A percentile compares a stretch with the other conserved stretches of the same genome.
phyloP scores from a whole-genome alignment of 768 basidiomycete genomes.

The Pisolithus orientalis region DNA sequence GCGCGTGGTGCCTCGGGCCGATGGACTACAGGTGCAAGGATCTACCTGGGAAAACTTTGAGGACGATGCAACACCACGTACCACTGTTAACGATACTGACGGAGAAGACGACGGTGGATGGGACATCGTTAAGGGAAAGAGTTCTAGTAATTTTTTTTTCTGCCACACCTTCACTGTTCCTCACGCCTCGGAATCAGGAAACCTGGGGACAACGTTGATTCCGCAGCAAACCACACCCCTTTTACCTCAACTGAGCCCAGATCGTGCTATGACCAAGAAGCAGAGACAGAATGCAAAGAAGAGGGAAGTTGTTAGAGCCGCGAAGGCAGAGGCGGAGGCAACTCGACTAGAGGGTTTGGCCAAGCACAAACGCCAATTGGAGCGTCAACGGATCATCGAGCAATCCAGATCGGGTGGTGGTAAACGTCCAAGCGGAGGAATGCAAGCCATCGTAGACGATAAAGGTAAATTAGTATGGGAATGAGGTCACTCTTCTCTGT shows the following conservation, averaged over 20 bases:
- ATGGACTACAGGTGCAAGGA: slow-evolving; percentile 54
- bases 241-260: slow-evolving; percentile 30
- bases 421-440: slow-evolving; percentile 43
- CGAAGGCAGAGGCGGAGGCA: slow-evolving; percentile 48
- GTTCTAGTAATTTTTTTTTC: slow-evolving; percentile 30
- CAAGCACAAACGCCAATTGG: slow-evolving; percentile 55
- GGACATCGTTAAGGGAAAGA: slow-evolving; percentile 65
- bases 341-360: slow-evolving; percentile 46
- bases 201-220: slow-evolving; percentile 7
- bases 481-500: slow-evolving; percentile 16
- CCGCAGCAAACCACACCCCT: slow-evolving; percentile 1
- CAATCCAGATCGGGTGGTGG: slow-evolving; percentile 24
- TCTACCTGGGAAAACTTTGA: slow-evolving; percentile 79
- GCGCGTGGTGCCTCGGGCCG: slow-evolving; percentile 54
- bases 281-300: slow-evolving; percentile 64
- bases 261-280: slow-evolving; percentile 49
- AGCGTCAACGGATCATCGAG: slow-evolving; percentile 47
- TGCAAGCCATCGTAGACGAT: slow-evolving; percentile 54
- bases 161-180: background rate
- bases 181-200: slow-evolving; percentile 12
- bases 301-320: slow-evolving; percentile 52
- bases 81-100: slow-evolving; percentile 51
- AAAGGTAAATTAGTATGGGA: slow-evolving; percentile 58
- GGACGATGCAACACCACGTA: slow-evolving; percentile 39
- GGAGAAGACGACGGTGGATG: slow-evolving; percentile 72